Evolutionary conservation across 2,329 filamentous ascomycete species (phyloP).

Genomic region (Cryphonectria parasitica): DNA sequence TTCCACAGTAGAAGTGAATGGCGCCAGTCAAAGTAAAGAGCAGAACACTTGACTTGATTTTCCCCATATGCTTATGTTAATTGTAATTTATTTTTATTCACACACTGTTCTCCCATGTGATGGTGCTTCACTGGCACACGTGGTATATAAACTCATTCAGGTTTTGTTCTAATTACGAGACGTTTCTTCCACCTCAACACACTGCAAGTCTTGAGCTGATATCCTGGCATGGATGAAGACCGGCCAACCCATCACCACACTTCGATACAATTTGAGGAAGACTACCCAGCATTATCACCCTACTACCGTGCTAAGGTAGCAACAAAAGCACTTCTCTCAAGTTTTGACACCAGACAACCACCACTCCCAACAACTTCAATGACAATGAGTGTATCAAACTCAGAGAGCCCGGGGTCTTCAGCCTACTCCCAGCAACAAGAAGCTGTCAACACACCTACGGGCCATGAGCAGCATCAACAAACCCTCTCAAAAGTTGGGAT

Average conservation of each 20-base stretch:
- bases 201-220: neutral
- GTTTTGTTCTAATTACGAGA: neutral
- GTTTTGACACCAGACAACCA: neutral
- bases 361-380: neutral
- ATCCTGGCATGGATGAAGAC: neutral
- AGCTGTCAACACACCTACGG: neutral
- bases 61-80: too few relatives aligned
- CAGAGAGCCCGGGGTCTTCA: neutral
- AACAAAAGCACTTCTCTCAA: neutral
- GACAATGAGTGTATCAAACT: neutral
- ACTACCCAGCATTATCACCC: neutral
- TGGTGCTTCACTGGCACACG: neutral
- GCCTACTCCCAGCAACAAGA: neutral
- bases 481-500: neutral
- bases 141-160: neutral
- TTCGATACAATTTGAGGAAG: neutral
- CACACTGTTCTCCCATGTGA: neutral
- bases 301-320: neutral
- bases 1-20: neutral
- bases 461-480: neutral
- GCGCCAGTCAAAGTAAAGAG: neutral
- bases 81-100: neutral
- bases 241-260: neutral
- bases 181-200: neutral
- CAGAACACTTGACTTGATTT: neutral